These are phyloP conservation scores for Sordaria brevicollis DNA, from an alignment of 495 filamentous ascomycete species.

Conservation along the genomic window DNA sequence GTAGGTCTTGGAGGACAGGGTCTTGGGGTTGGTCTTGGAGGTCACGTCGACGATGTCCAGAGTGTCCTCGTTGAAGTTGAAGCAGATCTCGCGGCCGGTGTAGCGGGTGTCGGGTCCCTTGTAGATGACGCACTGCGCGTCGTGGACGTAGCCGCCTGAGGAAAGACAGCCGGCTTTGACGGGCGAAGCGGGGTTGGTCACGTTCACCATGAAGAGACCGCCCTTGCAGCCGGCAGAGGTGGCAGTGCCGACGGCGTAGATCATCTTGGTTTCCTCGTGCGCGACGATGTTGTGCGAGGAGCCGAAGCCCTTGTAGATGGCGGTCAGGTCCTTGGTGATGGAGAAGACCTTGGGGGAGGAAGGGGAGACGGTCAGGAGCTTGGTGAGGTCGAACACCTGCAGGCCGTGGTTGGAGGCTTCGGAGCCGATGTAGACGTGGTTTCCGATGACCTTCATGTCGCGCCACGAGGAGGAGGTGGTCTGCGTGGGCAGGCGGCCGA, in stretches of 20 bases:
- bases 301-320: slow-evolving; percentile 13
- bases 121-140: slow-evolving; percentile 51
- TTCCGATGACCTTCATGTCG: slow-evolving; percentile 33
- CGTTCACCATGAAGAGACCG: slow-evolving; percentile 45
- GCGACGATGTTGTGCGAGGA: slow-evolving; percentile 36
- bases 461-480: slow-evolving; percentile 29
- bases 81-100: slow-evolving; percentile 47
- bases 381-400: slow-evolving; percentile 40
- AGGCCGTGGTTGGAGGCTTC: slow-evolving; percentile 35
- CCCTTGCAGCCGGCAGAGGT: slow-evolving; percentile 31
- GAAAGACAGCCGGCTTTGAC: slow-evolving; percentile 36
- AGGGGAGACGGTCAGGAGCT: slow-evolving; percentile 17
- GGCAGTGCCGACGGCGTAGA: slow-evolving; percentile 36
- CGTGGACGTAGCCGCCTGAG: slow-evolving; percentile 48
- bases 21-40: slow-evolving; percentile 31
- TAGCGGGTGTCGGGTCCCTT: slow-evolving; percentile 44
- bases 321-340: slow-evolving; percentile 13
- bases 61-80: slow-evolving; percentile 45
- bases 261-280: slow-evolving; percentile 32
- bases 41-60: slow-evolving; percentile 42
- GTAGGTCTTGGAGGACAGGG: slow-evolving; percentile 47
- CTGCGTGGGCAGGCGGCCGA: slow-evolving; percentile 35
- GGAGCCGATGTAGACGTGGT: slow-evolving; percentile 36
- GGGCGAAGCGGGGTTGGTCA: slow-evolving; percentile 36
- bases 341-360: slow-evolving; percentile 11